Base-by-base conservation (phyloP, 805 yeast genomes). In the Wickerhamomyces rabaulensis region DNA sequence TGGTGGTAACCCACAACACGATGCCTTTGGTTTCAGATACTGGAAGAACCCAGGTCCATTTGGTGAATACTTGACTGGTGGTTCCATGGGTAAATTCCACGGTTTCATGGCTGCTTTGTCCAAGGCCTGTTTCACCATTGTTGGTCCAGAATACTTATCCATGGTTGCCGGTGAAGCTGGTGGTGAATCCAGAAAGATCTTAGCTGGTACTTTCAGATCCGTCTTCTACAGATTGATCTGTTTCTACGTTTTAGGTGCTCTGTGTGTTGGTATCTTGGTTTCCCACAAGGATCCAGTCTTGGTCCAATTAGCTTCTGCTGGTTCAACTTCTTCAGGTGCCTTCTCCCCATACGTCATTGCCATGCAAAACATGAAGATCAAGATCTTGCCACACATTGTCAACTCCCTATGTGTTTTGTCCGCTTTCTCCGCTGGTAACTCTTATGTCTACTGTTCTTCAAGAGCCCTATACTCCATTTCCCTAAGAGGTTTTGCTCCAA, bases 101-200 rank as follows among this genome's bases (percentile, higher is more conserved):
- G 95, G 94, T 0, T 85, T 85, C 56, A 65, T 84, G 60, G 76
- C 83, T 1, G 84, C 91, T 49, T 65, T 87, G 44, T 73, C 78
- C 48, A 80, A 79, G 52, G 95, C 94, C 9, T 69, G 84, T 38
- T 87, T 85, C 61, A 83, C 92, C 17, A 78, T 85, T 53, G 86
- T 85, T 8, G 96, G 95, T 1, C 94, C 95, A 4, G 96, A 88
- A 65, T 85, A 85, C 56, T 78, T 88, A 33, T 76, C 90, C 3
- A 81, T 86, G 84, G 79, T 87, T 26, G 94, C 95, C 6, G 86
- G 92, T 41, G 96, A 88, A 63, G 76, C 84, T 16, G 80, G 87
- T 15, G 70, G 74, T 43, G 75, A 80, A 57, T 91, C 95, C 8
- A 74, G 95, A 47, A 77, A 76, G 48, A 79, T 79, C 9, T 67